Base-by-base conservation (phyloP, 2,329 filamentous ascomycete species). In the Cordyceps cicadae region DNA sequence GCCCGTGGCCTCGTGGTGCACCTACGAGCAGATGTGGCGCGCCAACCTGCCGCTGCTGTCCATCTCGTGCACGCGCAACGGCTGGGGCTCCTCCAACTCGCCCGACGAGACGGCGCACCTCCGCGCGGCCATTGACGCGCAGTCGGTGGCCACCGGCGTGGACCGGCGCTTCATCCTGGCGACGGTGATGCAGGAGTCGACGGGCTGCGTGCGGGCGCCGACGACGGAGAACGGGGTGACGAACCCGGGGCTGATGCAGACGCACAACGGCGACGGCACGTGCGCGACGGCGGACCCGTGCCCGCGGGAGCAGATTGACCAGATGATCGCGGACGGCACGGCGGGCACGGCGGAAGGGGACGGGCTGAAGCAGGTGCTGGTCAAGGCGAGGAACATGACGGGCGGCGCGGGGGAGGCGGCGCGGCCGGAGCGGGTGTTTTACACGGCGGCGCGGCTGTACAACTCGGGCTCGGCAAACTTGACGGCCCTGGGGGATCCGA, bases 181-280 rank as follows among this genome's bases (percentile, higher is more conserved):
- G 71, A 63, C 68, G 72, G 5, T 67, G 63, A 54, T 72, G 66
- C 61, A 69, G 68, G 26, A 76, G 62, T 69, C 32, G 34, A 52
- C 52, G 7, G 56, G 56, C 19, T 59, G 56, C 56, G 56, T 59
- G n/a, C 56, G 56, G 19, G 45, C 39, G 32, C 46, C 46, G 11
- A 52, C 48, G 8, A 59, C 56, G 19, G 15, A 43, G 14, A 59
- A 50, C 37, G 45, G 29, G 24, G 56, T 59, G 46, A 3, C 1
- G 19, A 59, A 59, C 49, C 46, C 45, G 17, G 56, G 56, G 5
- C 56, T 59, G 24, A 59, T 59, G 56, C 56, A 59, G 34, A 39
- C 17, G 37, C 56, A 59, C 48, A 45, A 51, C 29, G 56, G 56
- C 45, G 8, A 2, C 2, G 56, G 46, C 34, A 29, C 12, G 17